These are phyloP conservation scores for Fusarium drepaniforme DNA, from an alignment of 2,329 filamentous ascomycete genomes.

Conservation along the genomic window DNA sequence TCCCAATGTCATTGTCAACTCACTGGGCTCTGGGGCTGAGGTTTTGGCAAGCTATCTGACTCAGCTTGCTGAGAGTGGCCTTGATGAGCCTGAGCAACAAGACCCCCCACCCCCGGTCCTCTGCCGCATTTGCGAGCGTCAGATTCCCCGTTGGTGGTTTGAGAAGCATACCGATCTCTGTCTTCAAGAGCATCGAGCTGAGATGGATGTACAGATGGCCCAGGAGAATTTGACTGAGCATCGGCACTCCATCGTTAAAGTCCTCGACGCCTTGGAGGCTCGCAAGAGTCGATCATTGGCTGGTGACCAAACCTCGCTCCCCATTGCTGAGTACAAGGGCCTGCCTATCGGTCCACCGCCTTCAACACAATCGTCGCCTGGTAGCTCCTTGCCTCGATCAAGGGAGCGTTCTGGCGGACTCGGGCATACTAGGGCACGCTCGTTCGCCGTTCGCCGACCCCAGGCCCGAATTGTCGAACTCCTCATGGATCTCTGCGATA, in stretches of 20 bases:
- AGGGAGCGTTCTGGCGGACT: conserved; percentile 81
- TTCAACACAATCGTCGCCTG: conserved; percentile 78
- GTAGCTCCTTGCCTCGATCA: conserved; percentile 78
- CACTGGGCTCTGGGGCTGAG: conserved; percentile 93
- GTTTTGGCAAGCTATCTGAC: conserved; percentile 95
- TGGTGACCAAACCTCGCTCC: conserved; percentile 64
- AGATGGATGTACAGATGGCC: conserved; percentile 97
- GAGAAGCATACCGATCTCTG: conserved; percentile 98
- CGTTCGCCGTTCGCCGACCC: conserved; percentile 91
- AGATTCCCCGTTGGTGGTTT: conserved; percentile 99
- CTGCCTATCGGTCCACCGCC: conserved; percentile 84
- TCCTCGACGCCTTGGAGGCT: conserved; percentile 91
- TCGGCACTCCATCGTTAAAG: conserved; percentile 92
- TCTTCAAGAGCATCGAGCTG: conserved; percentile 93
- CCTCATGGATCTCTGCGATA: conserved; percentile 94
- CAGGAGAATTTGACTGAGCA: conserved; percentile 95
- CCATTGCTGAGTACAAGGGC: conserved; percentile 87
- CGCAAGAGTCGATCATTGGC: conserved; percentile 74
- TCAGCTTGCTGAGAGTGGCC: conserved; percentile 84
- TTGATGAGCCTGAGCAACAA: conserved; percentile 80
- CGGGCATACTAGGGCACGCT: conserved; percentile 84
- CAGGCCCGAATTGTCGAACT: conserved; percentile 95
- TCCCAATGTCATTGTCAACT: conserved; percentile 89
- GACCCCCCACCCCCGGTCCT: conserved; percentile 89
- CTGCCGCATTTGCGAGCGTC: conserved; percentile 96